Conservation (phyloP, 2,329 filamentous ascomycete species). For the Pyrenophora graminea region DNA sequence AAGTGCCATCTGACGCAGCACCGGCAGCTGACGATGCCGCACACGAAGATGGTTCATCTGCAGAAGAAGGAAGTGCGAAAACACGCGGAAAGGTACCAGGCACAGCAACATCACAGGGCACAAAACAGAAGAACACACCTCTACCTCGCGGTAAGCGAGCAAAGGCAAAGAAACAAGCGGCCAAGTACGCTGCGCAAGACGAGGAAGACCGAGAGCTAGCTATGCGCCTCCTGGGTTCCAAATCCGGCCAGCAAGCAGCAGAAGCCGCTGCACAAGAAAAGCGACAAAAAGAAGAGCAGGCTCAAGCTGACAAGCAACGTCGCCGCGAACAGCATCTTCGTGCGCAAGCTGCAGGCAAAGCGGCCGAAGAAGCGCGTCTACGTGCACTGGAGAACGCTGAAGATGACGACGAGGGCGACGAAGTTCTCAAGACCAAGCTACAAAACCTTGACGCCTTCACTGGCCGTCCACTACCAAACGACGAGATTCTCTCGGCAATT, state of each 20-base stretch:
- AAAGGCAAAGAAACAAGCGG: conserved; percentile 84
- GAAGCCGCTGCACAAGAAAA: conserved; percentile 66
- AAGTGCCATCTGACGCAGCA: conserved; percentile 17
- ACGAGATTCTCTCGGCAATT: conserved; percentile 74
- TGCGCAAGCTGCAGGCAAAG: conserved; percentile 73
- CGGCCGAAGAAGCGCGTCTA: conserved; percentile 72
- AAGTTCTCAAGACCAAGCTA: conserved; percentile 52
- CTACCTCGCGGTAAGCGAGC: conserved; percentile 71
- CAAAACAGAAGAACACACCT: conserved; percentile 35
- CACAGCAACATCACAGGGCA: conserved; percentile 35
- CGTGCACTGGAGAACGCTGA: conserved; percentile 39
- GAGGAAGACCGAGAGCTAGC: conserved; percentile 87
- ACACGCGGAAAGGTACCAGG: conserved; percentile 25
- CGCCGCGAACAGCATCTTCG: conserved; percentile 79
- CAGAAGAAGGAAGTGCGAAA: conserved; percentile 20
- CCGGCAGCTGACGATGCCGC: conserved; percentile 20
- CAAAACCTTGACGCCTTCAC: conserved; percentile 69
- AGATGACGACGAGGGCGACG: conserved; percentile 62
- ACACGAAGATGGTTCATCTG: conserved; percentile 41
- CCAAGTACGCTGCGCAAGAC: conserved; percentile 92
- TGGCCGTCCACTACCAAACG: conserved; percentile 76
- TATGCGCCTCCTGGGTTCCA: conserved; percentile 82
- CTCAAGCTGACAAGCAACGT: conserved; percentile 72
- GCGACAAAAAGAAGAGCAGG: conserved; percentile 70
- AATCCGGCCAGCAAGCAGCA: conserved; percentile 68